phyloP scores from a whole-genome alignment of 305 asterid genomes.

The Fraxinus angustifolia region DNA sequence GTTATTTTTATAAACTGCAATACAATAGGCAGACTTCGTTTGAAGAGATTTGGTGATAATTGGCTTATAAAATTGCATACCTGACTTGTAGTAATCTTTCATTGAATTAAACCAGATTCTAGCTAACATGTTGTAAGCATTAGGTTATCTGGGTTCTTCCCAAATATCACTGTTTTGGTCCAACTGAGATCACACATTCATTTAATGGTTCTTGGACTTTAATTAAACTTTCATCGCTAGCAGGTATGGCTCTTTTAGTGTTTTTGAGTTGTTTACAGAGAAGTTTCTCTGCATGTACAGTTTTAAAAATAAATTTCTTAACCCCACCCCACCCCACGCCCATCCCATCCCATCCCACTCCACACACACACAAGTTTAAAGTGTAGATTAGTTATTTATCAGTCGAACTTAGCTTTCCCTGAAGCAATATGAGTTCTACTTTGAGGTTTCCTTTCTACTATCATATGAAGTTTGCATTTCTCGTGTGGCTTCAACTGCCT shows the following conservation, averaged over 20 bases:
- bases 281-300: conserved; percentile 70
- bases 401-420: conserved; percentile 15
- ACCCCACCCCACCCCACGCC: background rate
- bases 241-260: conserved; percentile 84
- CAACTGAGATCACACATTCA: conserved; percentile 1
- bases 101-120: background rate
- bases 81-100: background rate
- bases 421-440: conserved; percentile 12
- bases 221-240: conserved; percentile 17
- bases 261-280: conserved; percentile 69
- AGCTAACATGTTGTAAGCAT: background rate
- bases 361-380: background rate
- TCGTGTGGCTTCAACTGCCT: conserved; percentile 96
- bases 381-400: background rate
- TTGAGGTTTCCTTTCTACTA: conserved; percentile 86
- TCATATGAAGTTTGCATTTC: conserved; percentile 90
- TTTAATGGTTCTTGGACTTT: conserved; percentile 3
- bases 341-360: background rate
- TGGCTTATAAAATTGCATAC: background rate
- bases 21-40: conserved; percentile 1
- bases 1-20: background rate
- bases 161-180: background rate
- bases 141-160: conserved; percentile 9
- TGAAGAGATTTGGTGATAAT: background rate
- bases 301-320: conserved; percentile 8